Evolutionary conservation across 441 rosid genomes (phyloP), one percentile per base, ranked within the genome.

Genomic region (Rhodomyrtus psidioides): DNA sequence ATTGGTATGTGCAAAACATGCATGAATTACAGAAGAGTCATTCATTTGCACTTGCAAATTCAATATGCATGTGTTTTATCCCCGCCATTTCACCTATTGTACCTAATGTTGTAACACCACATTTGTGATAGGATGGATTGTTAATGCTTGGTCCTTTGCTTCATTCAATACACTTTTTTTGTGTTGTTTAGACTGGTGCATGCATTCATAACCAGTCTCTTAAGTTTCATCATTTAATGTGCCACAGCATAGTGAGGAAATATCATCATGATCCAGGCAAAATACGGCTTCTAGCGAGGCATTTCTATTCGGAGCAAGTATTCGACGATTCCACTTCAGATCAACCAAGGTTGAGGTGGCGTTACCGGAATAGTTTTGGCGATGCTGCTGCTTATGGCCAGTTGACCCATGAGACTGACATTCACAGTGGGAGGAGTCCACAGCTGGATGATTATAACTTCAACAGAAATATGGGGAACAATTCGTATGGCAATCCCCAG

Each of bases 241-340:
- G 55, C 84, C 87, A 70, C 94, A 97, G 98, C 59, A 90, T 95
- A 39, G 88, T 91, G 85, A 91, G 83, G 85, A 92, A 90, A 51
- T 88, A 94, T 87, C 89, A 39, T 79, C 85, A 93, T 55, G 92
- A 94, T 89, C 90, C 93, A 85, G 87, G 88, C 90, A 90, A 85
- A 84, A 93, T 93, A 95, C 86, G 85, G 81, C 92, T 87, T 81
- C 84, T 96, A 88, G 85, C 91, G 10, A 95, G 91, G 88, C 91
- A 92, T 90, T 95, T 97, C 92, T 96, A 94, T 84, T 88, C 92
- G 2, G 98, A 97, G 95, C 89, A 90, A 86, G 95, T 97, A 86
- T 96, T 91, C 89, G 92, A 91, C 84, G 99, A 94, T 89, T 88
- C 96, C 82, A 87, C 53, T 86, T 86, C 89, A 21, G 93, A 93